Evolutionary conservation across 768 basidiomycete species (phyloP).

Genomic region (Boletus pseudopeckii): DNA sequence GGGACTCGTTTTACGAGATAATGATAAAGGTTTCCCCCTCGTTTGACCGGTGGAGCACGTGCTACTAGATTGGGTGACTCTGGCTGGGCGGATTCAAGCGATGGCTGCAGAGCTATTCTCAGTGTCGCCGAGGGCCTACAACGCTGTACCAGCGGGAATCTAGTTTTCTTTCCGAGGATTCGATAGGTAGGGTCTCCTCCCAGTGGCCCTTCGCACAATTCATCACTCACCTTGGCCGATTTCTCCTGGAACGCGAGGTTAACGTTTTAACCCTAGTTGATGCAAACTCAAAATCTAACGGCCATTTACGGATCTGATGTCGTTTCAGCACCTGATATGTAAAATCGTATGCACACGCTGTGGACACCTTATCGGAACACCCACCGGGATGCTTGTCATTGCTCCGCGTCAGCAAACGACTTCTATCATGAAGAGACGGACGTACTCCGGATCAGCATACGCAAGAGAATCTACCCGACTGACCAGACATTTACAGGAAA

Average conservation of each 20-base stretch:
- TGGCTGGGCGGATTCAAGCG: neutral
- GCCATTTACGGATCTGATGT: neutral
- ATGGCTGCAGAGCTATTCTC: neutral
- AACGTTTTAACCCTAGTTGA: neutral
- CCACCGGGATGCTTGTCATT: too few relatives aligned
- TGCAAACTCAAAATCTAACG: neutral
- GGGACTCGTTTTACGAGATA: conserved; percentile 3
- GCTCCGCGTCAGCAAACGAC: neutral
- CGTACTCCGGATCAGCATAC: neutral
- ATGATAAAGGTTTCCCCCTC: neutral
- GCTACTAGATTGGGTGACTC: neutral
- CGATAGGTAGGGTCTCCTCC: neutral
- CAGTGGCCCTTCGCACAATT: neutral
- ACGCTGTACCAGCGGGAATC: too few relatives aligned
- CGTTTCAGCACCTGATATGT: neutral
- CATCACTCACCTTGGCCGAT: neutral
- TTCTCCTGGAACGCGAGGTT: neutral
- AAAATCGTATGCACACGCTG: neutral
- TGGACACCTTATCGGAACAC: neutral
- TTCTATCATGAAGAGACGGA: neutral
- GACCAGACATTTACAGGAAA: neutral
- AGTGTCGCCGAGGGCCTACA: too few relatives aligned
- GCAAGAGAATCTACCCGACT: neutral
- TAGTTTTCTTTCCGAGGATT: neutral
- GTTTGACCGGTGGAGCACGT: neutral